Evolutionary conservation across 257 asterid species (phyloP), one percentile per base, ranked within the genome.

Genomic region (Nicotiana otophora): DNA sequence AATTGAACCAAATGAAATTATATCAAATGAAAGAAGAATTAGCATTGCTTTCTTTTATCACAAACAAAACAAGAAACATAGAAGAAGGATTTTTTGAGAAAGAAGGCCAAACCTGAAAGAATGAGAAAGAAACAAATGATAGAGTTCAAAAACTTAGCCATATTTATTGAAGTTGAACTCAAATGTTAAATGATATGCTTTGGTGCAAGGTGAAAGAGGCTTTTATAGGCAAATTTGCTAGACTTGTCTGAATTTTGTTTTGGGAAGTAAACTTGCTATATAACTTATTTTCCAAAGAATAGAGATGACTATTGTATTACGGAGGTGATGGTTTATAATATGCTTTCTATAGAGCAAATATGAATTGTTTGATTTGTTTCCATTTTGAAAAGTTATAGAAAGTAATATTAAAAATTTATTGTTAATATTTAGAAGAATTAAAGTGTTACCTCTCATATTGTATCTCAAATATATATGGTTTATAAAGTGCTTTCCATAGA

Each of bases 91-190:
- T 60, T 30, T 42, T 42, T 42, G 14, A 42, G 57, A 39, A 26
- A 48, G 87, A 87, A 86, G 65, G 78, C 1, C 83, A 20, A 46
- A 46, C 90, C 83, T 85, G 87, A 89, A 84, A 74, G 26, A 23
- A 74, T 48, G 26, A 74, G 23, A 48, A 48, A 48, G 15, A 74
- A 74, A 14, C 79, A 74, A 14, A 74, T 48, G 23, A 74, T 48
- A 26, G 42, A 23, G 39, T 31, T 74, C 2, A 74, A 48, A 28
- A 74, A 74, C 79, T 23, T 74, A 1, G 62, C 23, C 79, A 74
- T 74, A 15, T 48, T 48, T 48, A 14, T 14, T 26, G 26, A 74
- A 74, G n/a, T 74, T 70, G 16, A 36, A 2, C 11, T 70, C 58
- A n/a, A 70, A 36, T 69, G 57, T 69, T 34, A 10, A 23, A 2